phyloP scores from a whole-genome alignment of 2,329 filamentous ascomycete genomes.

The Alternaria solani region DNA sequence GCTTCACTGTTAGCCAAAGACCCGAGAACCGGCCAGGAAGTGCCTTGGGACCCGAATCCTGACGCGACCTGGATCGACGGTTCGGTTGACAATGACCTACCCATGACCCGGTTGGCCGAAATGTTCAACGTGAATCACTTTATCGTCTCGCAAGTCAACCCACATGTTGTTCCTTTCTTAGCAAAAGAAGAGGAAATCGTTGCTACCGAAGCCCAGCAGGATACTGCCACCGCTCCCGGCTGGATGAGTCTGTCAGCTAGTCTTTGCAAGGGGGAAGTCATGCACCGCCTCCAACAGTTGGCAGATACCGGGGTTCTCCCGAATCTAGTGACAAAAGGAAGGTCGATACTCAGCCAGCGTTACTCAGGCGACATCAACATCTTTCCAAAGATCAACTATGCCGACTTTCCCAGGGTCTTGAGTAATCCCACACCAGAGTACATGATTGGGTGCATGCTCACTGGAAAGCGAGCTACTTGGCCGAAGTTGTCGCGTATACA shows the following conservation, averaged over 20 bases:
- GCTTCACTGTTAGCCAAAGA: constrained; percentile 85
- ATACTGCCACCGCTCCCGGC: constrained; percentile 54
- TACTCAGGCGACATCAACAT: constrained; percentile 98
- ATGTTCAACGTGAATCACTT: constrained; percentile 99
- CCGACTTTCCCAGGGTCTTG: constrained; percentile 78
- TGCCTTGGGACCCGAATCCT: constrained; percentile 85
- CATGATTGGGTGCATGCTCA: constrained; percentile 79
- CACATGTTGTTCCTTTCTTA: constrained; percentile 88
- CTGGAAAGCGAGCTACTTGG: constrained; percentile 89
- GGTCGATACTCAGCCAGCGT: constrained; percentile 84
- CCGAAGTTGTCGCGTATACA: constrained; percentile 84
- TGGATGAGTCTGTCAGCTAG: constrained; percentile 74
- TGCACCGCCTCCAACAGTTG: constrained; percentile 82
- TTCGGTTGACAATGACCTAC: constrained; percentile 92
- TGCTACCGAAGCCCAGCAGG: constrained; percentile 44
- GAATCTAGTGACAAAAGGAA: constrained; percentile 77
- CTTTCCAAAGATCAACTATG: constrained; percentile 77
- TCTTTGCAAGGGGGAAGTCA: constrained; percentile 78
- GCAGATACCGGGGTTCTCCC: constrained; percentile 83
- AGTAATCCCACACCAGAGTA: constrained; percentile 87
- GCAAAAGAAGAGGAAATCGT: constrained; percentile 72
- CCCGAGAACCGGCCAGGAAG: constrained; percentile 76
- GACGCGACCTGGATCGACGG: constrained; percentile 87
- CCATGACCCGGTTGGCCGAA: constrained; percentile 86
- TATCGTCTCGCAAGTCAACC: constrained; percentile 96